Conservation (phyloP, 306 rosid species). For the Trifolium repens region DNA sequence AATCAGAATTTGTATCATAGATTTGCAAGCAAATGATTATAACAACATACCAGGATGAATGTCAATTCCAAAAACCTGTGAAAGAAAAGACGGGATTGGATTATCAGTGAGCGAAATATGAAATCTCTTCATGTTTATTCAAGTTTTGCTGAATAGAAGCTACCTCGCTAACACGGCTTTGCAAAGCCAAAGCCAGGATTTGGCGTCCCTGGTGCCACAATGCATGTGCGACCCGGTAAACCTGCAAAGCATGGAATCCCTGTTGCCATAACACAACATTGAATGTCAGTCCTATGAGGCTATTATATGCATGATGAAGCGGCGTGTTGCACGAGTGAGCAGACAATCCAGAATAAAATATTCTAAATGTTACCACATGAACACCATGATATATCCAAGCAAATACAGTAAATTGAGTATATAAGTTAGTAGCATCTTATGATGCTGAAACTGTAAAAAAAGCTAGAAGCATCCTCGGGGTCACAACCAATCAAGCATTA, state of each 20-base stretch:
- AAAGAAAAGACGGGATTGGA: conserved; percentile 38
- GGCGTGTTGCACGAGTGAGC: background rate
- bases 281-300: conserved; percentile 30
- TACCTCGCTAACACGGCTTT: conserved; percentile 93
- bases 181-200: conserved; percentile 84
- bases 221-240: conserved; percentile 76
- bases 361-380: background rate
- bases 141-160: conserved; percentile 38
- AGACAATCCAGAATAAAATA: background rate
- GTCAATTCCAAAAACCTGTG: conserved; percentile 90
- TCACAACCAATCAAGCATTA: background rate
- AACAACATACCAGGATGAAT: conserved; percentile 85
- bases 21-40: conserved; percentile 28
- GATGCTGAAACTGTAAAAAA: conserved; percentile 11
- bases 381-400: conserved; percentile 29
- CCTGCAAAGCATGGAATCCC: conserved; percentile 96
- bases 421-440: background rate
- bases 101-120: conserved; percentile 34
- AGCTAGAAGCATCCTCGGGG: conserved; percentile 5
- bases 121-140: conserved; percentile 3
- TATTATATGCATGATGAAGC: conserved; percentile 11
- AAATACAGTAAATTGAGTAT: conserved; percentile 17
- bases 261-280: conserved; percentile 41
- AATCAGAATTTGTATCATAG: background rate
- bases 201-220: conserved; percentile 83